Conservation (phyloP, 2,329 filamentous ascomycete species). For the Fusarium sp. region DNA sequence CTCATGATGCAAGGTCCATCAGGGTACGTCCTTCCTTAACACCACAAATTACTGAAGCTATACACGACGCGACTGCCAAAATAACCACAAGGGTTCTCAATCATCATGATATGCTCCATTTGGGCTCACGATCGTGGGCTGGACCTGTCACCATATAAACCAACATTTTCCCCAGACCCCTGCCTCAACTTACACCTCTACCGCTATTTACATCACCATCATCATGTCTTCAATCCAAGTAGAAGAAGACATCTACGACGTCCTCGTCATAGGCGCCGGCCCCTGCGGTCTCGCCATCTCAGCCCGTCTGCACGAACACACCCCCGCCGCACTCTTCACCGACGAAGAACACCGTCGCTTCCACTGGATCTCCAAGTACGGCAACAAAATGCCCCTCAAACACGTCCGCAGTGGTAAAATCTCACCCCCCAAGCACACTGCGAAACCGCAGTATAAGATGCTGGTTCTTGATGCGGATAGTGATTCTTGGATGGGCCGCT, state of each 20-base stretch:
- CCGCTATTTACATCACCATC: no score
- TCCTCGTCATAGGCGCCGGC: constrained; percentile 78
- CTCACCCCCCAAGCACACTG: constrained; percentile 6
- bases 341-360: constrained; percentile 86
- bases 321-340: constrained; percentile 82
- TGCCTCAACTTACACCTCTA: not conserved
- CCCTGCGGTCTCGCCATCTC: constrained; percentile 80
- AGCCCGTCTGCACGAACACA: constrained; percentile 74
- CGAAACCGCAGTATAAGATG: constrained; percentile 53
- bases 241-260: constrained; percentile 63
- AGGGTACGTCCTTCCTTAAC: constrained; percentile 15
- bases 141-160: not conserved
- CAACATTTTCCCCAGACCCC: not conserved
- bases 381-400: constrained; percentile 67
- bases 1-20: constrained; percentile 35
- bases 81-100: constrained; percentile 25
- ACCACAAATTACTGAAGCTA: not conserved
- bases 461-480: constrained; percentile 74
- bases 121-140: not conserved
- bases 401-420: constrained; percentile 49
- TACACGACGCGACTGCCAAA: not conserved
- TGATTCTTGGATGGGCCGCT: constrained; percentile 73
- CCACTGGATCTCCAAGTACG: constrained; percentile 77
- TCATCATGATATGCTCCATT: fast-evolving
- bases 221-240: constrained; percentile 9